Base-by-base conservation (phyloP, 768 basidiomycete species). In the Trametes coccinea region DNA sequence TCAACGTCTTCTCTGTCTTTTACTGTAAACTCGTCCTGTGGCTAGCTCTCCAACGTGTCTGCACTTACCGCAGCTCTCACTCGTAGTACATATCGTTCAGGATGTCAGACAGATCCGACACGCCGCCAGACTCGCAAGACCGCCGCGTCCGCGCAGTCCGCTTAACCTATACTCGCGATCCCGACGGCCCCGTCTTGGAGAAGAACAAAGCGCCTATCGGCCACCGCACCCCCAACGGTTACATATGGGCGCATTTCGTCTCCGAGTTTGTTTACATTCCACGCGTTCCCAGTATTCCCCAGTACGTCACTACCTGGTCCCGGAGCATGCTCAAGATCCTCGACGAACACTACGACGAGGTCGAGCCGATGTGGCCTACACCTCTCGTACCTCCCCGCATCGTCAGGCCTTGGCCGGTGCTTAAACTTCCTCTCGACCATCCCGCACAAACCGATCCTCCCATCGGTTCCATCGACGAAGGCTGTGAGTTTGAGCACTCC, bases 321-420 rank as follows among this genome's bases (percentile, higher is more conserved):
- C 70, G 73, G 43, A 75, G 73, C 62, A 76, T 76, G 74, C 67
- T 77, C 53, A 59, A 70, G 45, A 71, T 69, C 55, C 65, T 64
- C 44, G 73, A 71, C 14, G 74, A 76, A 56, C 68, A 71, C 55
- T 72, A 69, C 59, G 64, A 68, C 44, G 47, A 65, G 16, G n/a
- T 48, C 16, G 57, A 64, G 47, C 8, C 14, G 4, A 34, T 34
- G 17, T 68, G 66, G 59, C 43, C 61, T 4, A 39, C 44, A 14
- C 58, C 64, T 4, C 64, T 70, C 56, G 59, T 61, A 13, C 46
- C 48, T 4, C 71, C 71, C 17, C 67, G 70, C 50, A 29, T 63
- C 33, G 50, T 60, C 43, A 49, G 56, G 16, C 71, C 70, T 31
- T 72, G 68, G 66, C 70, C 70, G 14, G 62, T 71, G 30, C 65